These are phyloP conservation scores for Anaeromyces robustus DNA, from an alignment of 192 early-diverging fungal genomes.

Conservation along the genomic window DNA sequence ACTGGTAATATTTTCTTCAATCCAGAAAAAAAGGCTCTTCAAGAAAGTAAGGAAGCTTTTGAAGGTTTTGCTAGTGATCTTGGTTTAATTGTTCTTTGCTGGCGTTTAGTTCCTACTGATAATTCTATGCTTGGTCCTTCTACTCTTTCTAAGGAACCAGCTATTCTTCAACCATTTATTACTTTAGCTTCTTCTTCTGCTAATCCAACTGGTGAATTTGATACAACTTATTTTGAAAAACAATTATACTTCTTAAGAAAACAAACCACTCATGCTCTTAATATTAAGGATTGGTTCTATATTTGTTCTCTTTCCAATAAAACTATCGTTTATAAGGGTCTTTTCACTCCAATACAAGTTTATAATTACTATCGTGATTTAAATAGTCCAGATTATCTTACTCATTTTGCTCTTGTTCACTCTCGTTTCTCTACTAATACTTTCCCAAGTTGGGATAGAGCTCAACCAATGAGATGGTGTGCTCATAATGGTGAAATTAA, in stretches of 20 bases:
- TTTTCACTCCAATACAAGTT: slow-evolving; percentile 85
- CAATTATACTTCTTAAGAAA: slow-evolving; percentile 84
- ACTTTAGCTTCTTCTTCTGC: slow-evolving; percentile 18
- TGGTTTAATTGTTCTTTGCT: slow-evolving; percentile 64
- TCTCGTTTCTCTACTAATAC: slow-evolving; percentile 99
- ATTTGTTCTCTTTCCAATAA: slow-evolving; percentile 87
- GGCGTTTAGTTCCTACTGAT: slow-evolving; percentile 79
- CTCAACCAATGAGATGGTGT: slow-evolving; percentile 94
- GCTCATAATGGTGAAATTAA: slow-evolving; percentile 99
- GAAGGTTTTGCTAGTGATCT: slow-evolving; percentile 60
- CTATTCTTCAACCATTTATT: slow-evolving; percentile 84
- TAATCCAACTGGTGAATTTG: slow-evolving; percentile 2
- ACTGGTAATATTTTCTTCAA: slow-evolving; percentile 90
- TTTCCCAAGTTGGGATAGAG: slow-evolving; percentile 97
- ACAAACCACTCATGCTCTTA: slow-evolving; percentile 70
- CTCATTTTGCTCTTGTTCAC: slow-evolving; percentile 94
- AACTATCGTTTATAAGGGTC: slow-evolving; percentile 96
- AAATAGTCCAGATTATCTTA: slow-evolving; percentile 57
- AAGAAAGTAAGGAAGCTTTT: slow-evolving; percentile 54
- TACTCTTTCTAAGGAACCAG: slow-evolving; percentile 77
- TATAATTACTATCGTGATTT: slow-evolving; percentile 87
- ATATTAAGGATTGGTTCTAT: slow-evolving; percentile 84
- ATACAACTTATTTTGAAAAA: slow-evolving; percentile 48
- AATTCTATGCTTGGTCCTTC: slow-evolving; percentile 77
- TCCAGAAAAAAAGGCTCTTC: slow-evolving; percentile 16